Base-by-base conservation (phyloP, 2,329 filamentous ascomycete genomes). In the Calonectria honghensis region DNA sequence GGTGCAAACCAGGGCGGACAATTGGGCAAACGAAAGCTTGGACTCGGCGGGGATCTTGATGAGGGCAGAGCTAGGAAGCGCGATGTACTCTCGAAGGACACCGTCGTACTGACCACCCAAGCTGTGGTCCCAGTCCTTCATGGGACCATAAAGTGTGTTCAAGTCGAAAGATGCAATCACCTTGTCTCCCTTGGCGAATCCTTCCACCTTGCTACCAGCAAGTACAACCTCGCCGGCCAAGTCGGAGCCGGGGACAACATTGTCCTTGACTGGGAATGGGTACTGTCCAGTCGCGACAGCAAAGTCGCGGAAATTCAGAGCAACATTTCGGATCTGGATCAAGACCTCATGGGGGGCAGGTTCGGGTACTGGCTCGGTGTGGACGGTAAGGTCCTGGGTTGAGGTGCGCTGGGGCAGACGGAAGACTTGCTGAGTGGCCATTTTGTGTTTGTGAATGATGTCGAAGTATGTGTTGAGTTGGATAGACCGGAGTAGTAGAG, bases 1-100 rank as follows among this genome's bases (percentile, higher is more conserved):
- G 57, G 89, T 87, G 14, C 86, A 86, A 13, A 87, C 76, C 10
- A 87, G 83, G 18, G 82, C 79, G 0, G 86, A 85, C 77, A 86
- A 84, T 71, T 86, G 84, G 4, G 76, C 78, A 54, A 79, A 85
- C 61, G 74, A 82, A 61, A 84, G 82, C 0, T 79, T 79, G 71
- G 86, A 75, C 32, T 83, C 83, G 27, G 73, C 74, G 1, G 88
- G 87, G 0, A 87, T 82, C 64, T 82, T 84, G 24, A 89, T 84
- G 9, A 88, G 72, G 0, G 77, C 80, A 70, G 85, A 75, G 18
- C 83, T 85, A 0, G 86, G 85, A 35, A 89, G 83, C 2, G 85
- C 83, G 16, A 86, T 81, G 72, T 87, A 88, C 35, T 86, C 83
- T 16, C 84, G 77, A 18, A 90, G 77, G 0, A 86, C 83, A 1